Evolutionary conservation across 225 moss, liverwort and hornwort genomes (phyloP).

Genomic region (Anthoceros angustus): DNA sequence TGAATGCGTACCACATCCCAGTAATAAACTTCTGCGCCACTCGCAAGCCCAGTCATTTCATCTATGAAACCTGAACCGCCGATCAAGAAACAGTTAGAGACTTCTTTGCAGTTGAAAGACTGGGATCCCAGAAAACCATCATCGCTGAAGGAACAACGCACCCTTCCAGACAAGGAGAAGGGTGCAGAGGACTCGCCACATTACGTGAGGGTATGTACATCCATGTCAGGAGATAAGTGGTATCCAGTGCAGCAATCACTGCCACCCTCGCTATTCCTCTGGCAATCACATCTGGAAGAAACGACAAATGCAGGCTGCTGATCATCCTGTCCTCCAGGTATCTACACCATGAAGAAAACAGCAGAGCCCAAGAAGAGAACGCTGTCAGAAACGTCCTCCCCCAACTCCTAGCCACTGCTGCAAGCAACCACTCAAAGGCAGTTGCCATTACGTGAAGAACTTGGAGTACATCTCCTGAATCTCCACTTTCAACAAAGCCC

Average conservation of each 20-base stretch:
- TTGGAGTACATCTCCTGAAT: slow-evolving; percentile 28
- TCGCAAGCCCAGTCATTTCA: slow-evolving; percentile 37
- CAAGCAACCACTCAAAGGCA: neutral
- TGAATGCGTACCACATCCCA: slow-evolving; percentile 33
- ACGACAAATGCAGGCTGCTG: slow-evolving; percentile 15
- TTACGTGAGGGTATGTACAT: slow-evolving; percentile 27
- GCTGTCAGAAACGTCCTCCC: neutral
- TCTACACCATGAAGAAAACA: slow-evolving; percentile 11
- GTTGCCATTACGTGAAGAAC: slow-evolving; percentile 16
- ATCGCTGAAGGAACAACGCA: neutral
- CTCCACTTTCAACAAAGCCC: slow-evolving; percentile 19
- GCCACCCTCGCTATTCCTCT: slow-evolving; percentile 24
- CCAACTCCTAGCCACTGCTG: neutral
- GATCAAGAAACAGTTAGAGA: neutral
- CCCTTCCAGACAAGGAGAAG: neutral
- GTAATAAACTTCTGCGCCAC: slow-evolving; percentile 36
- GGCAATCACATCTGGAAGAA: slow-evolving; percentile 18
- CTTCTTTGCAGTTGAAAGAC: neutral
- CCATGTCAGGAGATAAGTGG: slow-evolving; percentile 24
- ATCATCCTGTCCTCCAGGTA: slow-evolving; percentile 32
- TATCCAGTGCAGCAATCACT: slow-evolving; percentile 35
- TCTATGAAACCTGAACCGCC: slow-evolving; percentile 23
- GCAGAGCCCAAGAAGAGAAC: neutral
- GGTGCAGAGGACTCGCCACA: slow-evolving; percentile 10
- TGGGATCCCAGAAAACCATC: neutral